Base-by-base conservation (phyloP, 805 yeast species). In the Yarrowia yakushimensis region DNA sequence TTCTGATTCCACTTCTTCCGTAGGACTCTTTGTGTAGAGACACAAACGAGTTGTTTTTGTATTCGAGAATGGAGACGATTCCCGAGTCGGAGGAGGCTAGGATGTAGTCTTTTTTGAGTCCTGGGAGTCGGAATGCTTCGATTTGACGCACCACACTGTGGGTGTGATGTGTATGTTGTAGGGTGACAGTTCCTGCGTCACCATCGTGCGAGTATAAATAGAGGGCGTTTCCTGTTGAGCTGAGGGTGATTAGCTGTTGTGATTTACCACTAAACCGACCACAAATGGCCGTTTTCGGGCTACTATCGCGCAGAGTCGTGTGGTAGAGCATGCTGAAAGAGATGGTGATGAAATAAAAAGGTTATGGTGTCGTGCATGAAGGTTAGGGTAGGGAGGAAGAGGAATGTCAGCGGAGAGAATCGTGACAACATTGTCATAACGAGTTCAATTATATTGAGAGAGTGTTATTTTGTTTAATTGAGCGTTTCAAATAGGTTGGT, bases 51-150 rank as follows among this genome's bases (percentile, higher is more conserved):
- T 69, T 66, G n/a, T 72, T 69, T 33, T 78, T 73, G 63, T 81
- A 79, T 62, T 83, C 81, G 11, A 85, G 72, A 0, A 88, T 70
- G 0, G 83, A 76, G 20, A 91, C 65, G 64, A 83, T 83, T 0
- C 97, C 97, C 1, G 96, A 81, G 69, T 92, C 97, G 0, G 94
- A 84, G 0, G 93, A 82, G 2, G 90, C 70, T 7, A 86, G 80
- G n/a, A 92, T 65, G 27, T 76, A 76, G 66, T 90, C 94, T 61
- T 76, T 77, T 0, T 77, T 71, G 0, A 83, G 70, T 0, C 87
- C 90, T 0, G 82, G 77, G 11, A 81, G 71, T 20, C 83, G 79
- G 62, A 90, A 73, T 23, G 81, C 76, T 6, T 76, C 76, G 11
- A 89, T 73, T 3, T 76, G 65, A 48, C 90, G 78, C 3, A 92